These are phyloP conservation scores for Blastobotrys illinoisensis DNA, from an alignment of 1,139 yeast species.

Conservation along the genomic window DNA sequence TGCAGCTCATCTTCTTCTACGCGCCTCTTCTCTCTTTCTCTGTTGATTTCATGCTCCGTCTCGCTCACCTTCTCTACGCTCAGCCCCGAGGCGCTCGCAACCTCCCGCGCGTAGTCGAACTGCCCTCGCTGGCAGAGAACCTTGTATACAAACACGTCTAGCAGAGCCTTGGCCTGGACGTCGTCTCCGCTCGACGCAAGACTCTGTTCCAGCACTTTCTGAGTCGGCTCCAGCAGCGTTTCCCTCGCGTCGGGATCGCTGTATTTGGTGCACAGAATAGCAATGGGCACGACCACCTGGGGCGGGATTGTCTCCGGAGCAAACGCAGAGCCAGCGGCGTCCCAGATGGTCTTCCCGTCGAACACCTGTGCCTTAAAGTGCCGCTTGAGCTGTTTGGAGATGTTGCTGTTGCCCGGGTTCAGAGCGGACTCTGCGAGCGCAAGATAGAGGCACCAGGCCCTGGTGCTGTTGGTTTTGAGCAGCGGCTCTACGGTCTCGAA, in stretches of 20 bases:
- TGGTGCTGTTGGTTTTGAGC: slow-evolving; percentile 3
- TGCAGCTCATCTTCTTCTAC: slow-evolving; percentile 4
- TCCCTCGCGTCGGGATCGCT: neutral
- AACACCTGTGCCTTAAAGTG: neutral
- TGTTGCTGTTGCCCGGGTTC: neutral
- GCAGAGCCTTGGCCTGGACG: slow-evolving; percentile 17
- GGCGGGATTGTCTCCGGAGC: neutral
- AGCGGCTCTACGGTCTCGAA: slow-evolving; percentile 16
- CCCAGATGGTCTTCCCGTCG: neutral
- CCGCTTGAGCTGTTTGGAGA: neutral
- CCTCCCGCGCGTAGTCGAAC: slow-evolving; percentile 23
- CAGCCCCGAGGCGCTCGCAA: slow-evolving; percentile 9
- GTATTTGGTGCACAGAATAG: neutral
- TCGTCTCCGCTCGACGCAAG: slow-evolving; percentile 7
- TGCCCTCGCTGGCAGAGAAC: slow-evolving; percentile 20
- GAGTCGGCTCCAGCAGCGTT: neutral
- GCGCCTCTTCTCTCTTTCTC: slow-evolving; percentile 1
- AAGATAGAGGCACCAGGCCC: slow-evolving; percentile 24
- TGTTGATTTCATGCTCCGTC: slow-evolving; percentile 1
- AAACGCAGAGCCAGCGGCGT: neutral
- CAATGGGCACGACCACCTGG: neutral
- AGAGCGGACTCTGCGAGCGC: slow-evolving; percentile 12
- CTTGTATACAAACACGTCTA: slow-evolving; percentile 19
- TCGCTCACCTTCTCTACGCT: neutral
- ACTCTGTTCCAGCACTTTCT: slow-evolving; percentile 3